These are phyloP conservation scores for Gnaphalium uliginosum DNA, from an alignment of 129 eudicot genomes.

Conservation along the genomic window DNA sequence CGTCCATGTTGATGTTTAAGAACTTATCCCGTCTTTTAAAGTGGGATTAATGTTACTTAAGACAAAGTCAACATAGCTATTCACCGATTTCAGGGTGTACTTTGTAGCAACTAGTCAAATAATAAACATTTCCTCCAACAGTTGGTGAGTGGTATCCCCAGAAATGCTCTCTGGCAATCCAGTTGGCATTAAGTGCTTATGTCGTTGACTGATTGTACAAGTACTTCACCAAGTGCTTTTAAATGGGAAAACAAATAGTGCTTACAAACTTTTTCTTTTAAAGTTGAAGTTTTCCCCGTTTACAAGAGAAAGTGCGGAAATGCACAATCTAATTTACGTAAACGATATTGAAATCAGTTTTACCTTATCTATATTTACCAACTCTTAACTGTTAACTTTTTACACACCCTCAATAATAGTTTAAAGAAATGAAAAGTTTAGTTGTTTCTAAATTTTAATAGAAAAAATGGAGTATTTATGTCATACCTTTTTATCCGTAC, in stretches of 20 bases:
- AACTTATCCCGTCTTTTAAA: not conserved
- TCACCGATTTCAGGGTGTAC: not conserved
- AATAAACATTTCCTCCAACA: not conserved
- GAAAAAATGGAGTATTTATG: not conserved
- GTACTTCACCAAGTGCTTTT: not conserved
- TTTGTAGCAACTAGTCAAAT: not conserved
- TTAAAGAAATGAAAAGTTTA: too few relatives aligned
- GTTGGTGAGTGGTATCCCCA: not conserved
- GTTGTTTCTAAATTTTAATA: not conserved
- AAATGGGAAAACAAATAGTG: not conserved
- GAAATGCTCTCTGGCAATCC: not conserved
- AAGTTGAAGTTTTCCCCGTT: not conserved
- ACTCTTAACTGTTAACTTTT: too few relatives aligned
- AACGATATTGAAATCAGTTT: not conserved
- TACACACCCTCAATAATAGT: too few relatives aligned
- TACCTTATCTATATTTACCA: not conserved
- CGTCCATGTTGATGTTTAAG: not conserved
- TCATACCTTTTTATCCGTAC: not conserved
- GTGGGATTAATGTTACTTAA: not conserved
- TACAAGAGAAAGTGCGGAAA: not conserved
- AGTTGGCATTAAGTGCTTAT: too few relatives aligned
- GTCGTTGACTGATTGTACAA: not conserved
- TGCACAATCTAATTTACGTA: not conserved
- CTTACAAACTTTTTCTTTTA: not conserved
- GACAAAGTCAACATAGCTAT: not conserved